Conservation (phyloP, 2,329 filamentous ascomycete species). For the Orbilia brochopaga region DNA sequence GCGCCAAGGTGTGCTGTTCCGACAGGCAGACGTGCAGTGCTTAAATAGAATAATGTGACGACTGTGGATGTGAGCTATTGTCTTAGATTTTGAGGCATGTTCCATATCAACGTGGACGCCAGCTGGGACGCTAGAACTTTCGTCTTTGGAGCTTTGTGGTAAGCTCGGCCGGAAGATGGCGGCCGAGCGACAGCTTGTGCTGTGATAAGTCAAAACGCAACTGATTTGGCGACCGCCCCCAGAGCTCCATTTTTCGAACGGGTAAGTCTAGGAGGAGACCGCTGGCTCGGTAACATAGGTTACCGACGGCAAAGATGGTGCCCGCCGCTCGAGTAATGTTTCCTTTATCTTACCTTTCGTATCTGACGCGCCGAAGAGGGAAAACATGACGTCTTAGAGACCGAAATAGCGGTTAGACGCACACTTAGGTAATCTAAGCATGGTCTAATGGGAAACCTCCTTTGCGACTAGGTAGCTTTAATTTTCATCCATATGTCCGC, state of each 20-base stretch:
- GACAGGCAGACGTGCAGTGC: constrained; percentile 13
- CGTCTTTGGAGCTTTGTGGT: constrained; percentile 1
- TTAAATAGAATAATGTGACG: constrained; percentile 21
- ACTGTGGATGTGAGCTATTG: not conserved
- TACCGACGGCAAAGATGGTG: not conserved
- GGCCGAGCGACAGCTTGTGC: constrained; percentile 8
- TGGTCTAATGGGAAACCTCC: not conserved
- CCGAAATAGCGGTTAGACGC: not conserved
- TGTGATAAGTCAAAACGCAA: constrained; percentile 16
- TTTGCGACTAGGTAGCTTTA: no score
- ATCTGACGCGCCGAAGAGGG: not conserved
- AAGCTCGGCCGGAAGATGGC: constrained; percentile 32
- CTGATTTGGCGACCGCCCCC: constrained; percentile 40
- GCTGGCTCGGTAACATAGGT: not conserved
- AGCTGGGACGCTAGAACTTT: constrained; percentile 7
- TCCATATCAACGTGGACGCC: constrained; percentile 14
- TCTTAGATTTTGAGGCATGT: not conserved
- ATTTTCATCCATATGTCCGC: not conserved
- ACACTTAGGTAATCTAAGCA: not conserved
- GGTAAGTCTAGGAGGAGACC: constrained; percentile 35
- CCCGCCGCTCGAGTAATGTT: not conserved
- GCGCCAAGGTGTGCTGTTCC: constrained; percentile 29
- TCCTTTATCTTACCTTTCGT: not conserved
- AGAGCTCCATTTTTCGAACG: constrained; percentile 38
- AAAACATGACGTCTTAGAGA: not conserved